Evolutionary conservation across 1,139 yeast species (phyloP), one percentile per base, ranked within the genome.

Genomic region (Sugiyamaella neomexicana): DNA sequence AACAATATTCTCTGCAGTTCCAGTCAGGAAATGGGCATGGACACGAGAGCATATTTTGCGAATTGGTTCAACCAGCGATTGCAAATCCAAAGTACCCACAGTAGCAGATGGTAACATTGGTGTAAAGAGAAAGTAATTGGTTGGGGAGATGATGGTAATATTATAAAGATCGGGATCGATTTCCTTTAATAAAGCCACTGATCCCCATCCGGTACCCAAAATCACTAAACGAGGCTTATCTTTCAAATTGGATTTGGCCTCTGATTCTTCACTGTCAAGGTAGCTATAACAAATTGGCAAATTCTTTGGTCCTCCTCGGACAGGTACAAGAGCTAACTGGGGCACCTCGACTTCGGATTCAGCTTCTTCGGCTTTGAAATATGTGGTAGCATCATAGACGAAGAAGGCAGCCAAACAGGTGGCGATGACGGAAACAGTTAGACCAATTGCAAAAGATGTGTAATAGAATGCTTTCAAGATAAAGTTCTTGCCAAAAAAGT

Each of bases 231-330:
- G 77, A 23, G 84, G 85, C 64, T 77, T 81, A 53, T 67, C 68
- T 51, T 75, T 69, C 12, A 73, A 61, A 10, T 66, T 61, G 52
- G 72, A 73, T 60, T 76, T 77, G 10, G 67, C 73, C 6, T 71
- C 74, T 16, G 72, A 65, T 63, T 83, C 87, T 54, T 75, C 76
- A 40, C 79, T 78, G 62, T 82, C 87, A 52, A 83, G 68, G 57
- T 76, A 77, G 39, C 77, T 74, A 38, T 74, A 74, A 55, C 81
- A 71, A 36, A 83, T 78, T 1, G 86, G 87, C 53, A 83, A 68
- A 61, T 83, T 81, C 64, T 83, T 85, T 23, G 88, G 87, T 1
- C 89, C 89, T 5, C 88, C 88, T n/a, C 65, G 66, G 34, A 72
- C 71, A 17, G 87, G 86, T 46, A 74, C 64, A 43, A 82, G 64